A percentile compares a stretch with the other conserved stretches of the same genome.
These are phyloP conservation scores for Prinsepia uniflora DNA, from an alignment of 306 rosid genomes.

Conservation along the genomic window DNA sequence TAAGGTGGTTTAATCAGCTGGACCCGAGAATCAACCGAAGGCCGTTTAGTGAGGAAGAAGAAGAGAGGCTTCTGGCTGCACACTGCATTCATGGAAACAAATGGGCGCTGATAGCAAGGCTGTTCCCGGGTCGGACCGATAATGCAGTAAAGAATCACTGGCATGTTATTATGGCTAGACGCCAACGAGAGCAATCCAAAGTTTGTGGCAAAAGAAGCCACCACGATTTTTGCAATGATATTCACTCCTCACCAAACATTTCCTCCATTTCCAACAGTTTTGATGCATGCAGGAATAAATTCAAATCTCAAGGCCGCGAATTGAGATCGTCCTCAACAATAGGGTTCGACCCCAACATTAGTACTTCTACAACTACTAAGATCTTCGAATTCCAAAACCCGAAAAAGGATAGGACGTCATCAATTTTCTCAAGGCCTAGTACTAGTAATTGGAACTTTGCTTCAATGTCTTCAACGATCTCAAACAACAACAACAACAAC, in stretches of 20 bases:
- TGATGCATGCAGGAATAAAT: conserved; percentile 18
- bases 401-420: conserved; percentile 22
- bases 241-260: conserved; percentile 7
- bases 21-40: conserved; percentile 90
- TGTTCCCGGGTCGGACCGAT: conserved; percentile 85
- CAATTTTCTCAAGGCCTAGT: conserved; percentile 23
- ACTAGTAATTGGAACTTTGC: conserved; percentile 61
- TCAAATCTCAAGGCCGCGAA: conserved; percentile 18
- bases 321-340: conserved; percentile 16
- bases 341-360: conserved; percentile 20
- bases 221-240: conserved; percentile 33
- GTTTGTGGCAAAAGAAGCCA: conserved; percentile 49
- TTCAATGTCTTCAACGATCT: conserved; percentile 11
- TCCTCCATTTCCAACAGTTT: conserved; percentile 18
- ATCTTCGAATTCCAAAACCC: conserved; percentile 42
- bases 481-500: conserved; percentile 4
- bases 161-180: conserved; percentile 96
- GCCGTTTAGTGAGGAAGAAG: conserved; percentile 91
- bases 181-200: conserved; percentile 87
- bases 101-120: conserved; percentile 93
- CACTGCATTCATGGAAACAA: conserved; percentile 89
- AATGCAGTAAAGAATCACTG: conserved; percentile 98
- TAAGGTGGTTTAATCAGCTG: conserved; percentile 95
- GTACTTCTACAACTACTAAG: conserved; percentile 2
- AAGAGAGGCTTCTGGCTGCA: conserved; percentile 71